These are phyloP conservation scores for Termitomyces sp. DNA, from an alignment of 768 basidiomycete genomes.

Conservation along the genomic window DNA sequence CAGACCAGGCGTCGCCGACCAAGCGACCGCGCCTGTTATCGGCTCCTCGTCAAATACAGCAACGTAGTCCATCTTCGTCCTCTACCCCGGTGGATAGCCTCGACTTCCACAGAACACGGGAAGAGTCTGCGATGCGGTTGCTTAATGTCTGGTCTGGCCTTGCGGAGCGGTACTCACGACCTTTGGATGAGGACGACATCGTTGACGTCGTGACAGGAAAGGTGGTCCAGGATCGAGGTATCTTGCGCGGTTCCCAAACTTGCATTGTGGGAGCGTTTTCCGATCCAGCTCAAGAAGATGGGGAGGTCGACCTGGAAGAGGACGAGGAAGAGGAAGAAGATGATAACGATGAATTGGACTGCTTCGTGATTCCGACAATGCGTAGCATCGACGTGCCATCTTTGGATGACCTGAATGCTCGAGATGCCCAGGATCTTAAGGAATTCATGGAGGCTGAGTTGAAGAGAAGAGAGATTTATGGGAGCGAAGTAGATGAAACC, in stretches of 20 bases:
- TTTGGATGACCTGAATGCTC: constrained; percentile 34
- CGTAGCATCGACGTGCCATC: constrained; percentile 34
- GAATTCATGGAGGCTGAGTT: constrained; percentile 66
- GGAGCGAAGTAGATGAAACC: constrained; percentile 38
- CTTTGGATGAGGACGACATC: constrained; percentile 75
- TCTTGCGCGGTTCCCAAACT: constrained; percentile 40
- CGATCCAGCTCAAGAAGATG: constrained; percentile 24
- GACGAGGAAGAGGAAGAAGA: constrained; percentile 45
- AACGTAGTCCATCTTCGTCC: constrained; percentile 25
- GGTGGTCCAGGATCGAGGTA: constrained; percentile 67
- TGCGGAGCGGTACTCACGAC: constrained; percentile 59
- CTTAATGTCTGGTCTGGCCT: constrained; percentile 62
- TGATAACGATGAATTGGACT: constrained; percentile 57
- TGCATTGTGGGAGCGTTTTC: constrained; percentile 50
- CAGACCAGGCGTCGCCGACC: constrained; percentile 32
- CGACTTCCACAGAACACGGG: constrained; percentile 48
- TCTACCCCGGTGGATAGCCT: constrained; percentile 15
- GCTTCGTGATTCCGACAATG: constrained; percentile 31
- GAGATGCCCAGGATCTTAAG: constrained; percentile 55
- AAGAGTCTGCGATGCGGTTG: constrained; percentile 51
- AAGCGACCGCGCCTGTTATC: constrained; percentile 47
- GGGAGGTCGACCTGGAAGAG: constrained; percentile 31
- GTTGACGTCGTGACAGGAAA: constrained; percentile 57
- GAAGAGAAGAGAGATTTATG: constrained; percentile 41
- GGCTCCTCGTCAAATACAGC: constrained; percentile 30